Evolutionary conservation across 2,329 filamentous ascomycete genomes (phyloP).

Genomic region (Clarireedia hainanense): DNA sequence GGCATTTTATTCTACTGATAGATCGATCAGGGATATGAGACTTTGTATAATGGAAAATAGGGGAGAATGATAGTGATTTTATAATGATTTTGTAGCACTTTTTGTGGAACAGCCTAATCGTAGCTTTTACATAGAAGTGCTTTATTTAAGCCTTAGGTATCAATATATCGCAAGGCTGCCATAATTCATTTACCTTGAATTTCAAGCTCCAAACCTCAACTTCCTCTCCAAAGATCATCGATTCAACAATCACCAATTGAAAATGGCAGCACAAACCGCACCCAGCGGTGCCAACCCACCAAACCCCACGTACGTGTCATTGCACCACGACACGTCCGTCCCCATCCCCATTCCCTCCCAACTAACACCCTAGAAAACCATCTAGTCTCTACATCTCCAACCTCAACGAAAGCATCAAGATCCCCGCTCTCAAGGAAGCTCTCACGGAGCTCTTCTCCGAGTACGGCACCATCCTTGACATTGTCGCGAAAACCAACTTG

Average conservation of each 20-base stretch:
- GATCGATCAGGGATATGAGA: too few relatives aligned
- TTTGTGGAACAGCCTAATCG: too few relatives aligned
- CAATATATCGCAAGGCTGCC: too few relatives aligned
- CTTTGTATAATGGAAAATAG: too few relatives aligned
- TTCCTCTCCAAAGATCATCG: background rate
- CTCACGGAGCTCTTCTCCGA: constrained; percentile 76
- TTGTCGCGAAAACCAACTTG: constrained; percentile 82
- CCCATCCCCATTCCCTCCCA: background rate
- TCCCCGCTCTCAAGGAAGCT: constrained; percentile 65
- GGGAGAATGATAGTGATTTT: too few relatives aligned
- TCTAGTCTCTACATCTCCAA: constrained; percentile 65
- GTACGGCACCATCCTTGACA: constrained; percentile 78
- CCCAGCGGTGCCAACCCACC: constrained; percentile 27
- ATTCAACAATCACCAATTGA: background rate
- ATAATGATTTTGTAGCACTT: too few relatives aligned
- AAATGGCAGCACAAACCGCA: background rate
- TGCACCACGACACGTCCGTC: constrained; percentile 56
- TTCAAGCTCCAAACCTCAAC: background rate
- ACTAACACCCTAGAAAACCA: background rate
- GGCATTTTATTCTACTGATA: too few relatives aligned
- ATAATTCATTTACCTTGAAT: too few relatives aligned
- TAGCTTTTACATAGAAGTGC: too few relatives aligned
- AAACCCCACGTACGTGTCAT: constrained; percentile 66
- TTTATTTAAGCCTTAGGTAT: too few relatives aligned
- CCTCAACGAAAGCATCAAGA: constrained; percentile 85